Conservation (phyloP, 352 stramenopile genomes). For the Elongisporangium anandrum region DNA sequence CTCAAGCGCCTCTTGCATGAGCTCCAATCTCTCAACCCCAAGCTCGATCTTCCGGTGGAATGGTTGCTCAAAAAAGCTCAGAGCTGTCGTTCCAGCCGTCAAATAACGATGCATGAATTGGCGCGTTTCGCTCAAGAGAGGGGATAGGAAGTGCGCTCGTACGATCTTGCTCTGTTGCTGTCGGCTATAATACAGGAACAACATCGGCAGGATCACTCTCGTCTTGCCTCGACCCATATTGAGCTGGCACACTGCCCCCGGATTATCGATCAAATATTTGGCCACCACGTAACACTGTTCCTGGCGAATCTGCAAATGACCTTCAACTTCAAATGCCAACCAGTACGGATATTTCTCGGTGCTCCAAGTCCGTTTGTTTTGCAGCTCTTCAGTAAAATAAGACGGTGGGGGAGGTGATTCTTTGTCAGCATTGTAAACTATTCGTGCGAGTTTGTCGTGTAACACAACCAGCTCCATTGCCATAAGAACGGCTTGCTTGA, state of each 20-base stretch:
- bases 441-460: conserved; percentile 61
- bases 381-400: conserved; percentile 49
- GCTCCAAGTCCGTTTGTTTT: conserved; percentile 31
- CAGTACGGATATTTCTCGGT: conserved; percentile 36
- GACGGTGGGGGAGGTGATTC: not conserved
- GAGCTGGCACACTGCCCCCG: conserved; percentile 46
- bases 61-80: conserved; percentile 55
- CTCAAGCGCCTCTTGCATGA: conserved; percentile 30
- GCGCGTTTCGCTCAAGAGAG: conserved; percentile 56
- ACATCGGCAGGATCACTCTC: conserved; percentile 66
- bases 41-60: conserved; percentile 62
- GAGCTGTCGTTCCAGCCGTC: conserved; percentile 28
- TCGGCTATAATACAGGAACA: conserved; percentile 61
- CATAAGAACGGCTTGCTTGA: conserved; percentile 17
- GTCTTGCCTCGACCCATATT: conserved; percentile 73
- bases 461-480: conserved; percentile 68
- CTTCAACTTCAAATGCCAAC: conserved; percentile 70
- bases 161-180: conserved; percentile 12
- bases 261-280: conserved; percentile 44
- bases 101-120: conserved; percentile 64
- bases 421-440: conserved; percentile 11
- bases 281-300: conserved; percentile 55
- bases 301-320: conserved; percentile 42
- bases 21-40: conserved; percentile 8
- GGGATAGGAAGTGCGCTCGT: conserved; percentile 55